A percentile compares a stretch with the other conserved stretches of the same genome.
phyloP scores from a whole-genome alignment of 768 basidiomycete genomes.

The Rhodotorula graminis region DNA sequence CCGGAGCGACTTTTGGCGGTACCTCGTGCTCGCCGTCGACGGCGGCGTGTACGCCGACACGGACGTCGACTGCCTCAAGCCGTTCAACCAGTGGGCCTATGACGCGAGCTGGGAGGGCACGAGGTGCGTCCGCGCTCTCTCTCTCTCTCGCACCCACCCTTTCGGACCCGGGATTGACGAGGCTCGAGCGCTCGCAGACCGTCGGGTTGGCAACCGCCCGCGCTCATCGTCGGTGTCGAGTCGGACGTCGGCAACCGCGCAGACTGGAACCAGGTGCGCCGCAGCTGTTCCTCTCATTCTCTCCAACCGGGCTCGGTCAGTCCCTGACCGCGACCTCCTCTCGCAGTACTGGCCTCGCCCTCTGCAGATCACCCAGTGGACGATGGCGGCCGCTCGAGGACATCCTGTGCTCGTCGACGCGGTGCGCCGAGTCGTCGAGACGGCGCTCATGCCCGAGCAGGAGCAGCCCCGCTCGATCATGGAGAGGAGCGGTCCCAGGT shows the following conservation, averaged over 20 bases:
- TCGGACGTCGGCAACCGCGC: constrained; percentile 51
- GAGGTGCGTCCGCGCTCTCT: not conserved
- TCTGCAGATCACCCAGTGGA: constrained; percentile 53
- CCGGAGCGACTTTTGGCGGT: constrained; percentile 41
- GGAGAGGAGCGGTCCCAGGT: constrained; percentile 51
- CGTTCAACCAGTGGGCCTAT: constrained; percentile 45
- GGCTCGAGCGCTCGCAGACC: not conserved
- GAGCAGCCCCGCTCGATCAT: constrained; percentile 47
- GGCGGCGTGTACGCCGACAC: constrained; percentile 44
- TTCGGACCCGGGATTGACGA: no score
- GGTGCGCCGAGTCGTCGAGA: constrained; percentile 47
- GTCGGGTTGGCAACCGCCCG: constrained; percentile 39
- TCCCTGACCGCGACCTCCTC: no score
- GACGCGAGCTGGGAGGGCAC: constrained; percentile 39
- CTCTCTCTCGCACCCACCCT: no score
- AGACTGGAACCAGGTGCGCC: constrained; percentile 49
- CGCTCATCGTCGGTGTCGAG: constrained; percentile 51
- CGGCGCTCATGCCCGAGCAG: constrained; percentile 35
- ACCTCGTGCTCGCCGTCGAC: constrained; percentile 37
- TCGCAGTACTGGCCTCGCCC: constrained; percentile 47
- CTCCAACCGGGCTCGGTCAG: no score
- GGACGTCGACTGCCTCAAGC: constrained; percentile 47
- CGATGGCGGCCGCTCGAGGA: constrained; percentile 48
- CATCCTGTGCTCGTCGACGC: constrained; percentile 52
- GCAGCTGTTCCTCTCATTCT: no score